Percentiles rank a stretch among this genome's conserved stretches.
Conservation (phyloP, 352 stramenopile genomes). For the Globisporangium lucens region DNA sequence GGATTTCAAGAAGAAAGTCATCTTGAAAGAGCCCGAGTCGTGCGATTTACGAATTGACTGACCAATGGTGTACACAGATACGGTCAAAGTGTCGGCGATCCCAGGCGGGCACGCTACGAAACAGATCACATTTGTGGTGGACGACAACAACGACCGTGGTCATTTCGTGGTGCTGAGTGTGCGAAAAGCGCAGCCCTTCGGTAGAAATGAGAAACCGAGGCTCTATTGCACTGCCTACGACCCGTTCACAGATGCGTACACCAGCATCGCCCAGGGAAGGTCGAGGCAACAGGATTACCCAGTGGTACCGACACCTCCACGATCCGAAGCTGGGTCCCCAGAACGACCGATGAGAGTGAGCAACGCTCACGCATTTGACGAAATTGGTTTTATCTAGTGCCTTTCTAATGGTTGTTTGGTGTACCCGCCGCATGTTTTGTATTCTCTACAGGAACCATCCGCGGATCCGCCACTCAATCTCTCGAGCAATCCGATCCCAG, state of each 20-base stretch:
- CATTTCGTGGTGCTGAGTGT: slow-evolving; percentile 79
- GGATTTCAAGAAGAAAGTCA: slow-evolving; percentile 52
- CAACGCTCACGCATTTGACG: background rate
- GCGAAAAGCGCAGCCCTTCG: slow-evolving; percentile 41
- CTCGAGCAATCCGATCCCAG: slow-evolving; percentile 21
- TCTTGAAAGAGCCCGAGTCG: slow-evolving; percentile 45
- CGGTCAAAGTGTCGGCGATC: slow-evolving; percentile 47
- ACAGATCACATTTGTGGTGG: slow-evolving; percentile 48
- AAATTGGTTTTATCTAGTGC: background rate
- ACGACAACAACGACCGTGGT: slow-evolving; percentile 19
- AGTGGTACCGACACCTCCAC: slow-evolving; percentile 4
- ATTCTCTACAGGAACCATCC: slow-evolving; percentile 20
- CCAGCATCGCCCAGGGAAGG: slow-evolving; percentile 23
- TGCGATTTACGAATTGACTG: slow-evolving; percentile 58
- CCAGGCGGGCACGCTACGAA: slow-evolving; percentile 37
- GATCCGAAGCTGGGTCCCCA: slow-evolving; percentile 3
- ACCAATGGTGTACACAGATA: slow-evolving; percentile 76
- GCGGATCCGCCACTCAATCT: slow-evolving; percentile 15
- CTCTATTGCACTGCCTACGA: slow-evolving; percentile 87
- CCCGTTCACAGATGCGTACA: slow-evolving; percentile 61
- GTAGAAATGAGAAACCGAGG: slow-evolving; percentile 19
- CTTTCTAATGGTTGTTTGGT: background rate
- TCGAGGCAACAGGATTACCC: slow-evolving; percentile 2
- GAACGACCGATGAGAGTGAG: slow-evolving; percentile 9
- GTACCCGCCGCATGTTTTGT: background rate